Evolutionary conservation across 352 stramenopile genomes (phyloP), one percentile per base, ranked within the genome.

Genomic region (Halophytophthora batemanensis): DNA sequence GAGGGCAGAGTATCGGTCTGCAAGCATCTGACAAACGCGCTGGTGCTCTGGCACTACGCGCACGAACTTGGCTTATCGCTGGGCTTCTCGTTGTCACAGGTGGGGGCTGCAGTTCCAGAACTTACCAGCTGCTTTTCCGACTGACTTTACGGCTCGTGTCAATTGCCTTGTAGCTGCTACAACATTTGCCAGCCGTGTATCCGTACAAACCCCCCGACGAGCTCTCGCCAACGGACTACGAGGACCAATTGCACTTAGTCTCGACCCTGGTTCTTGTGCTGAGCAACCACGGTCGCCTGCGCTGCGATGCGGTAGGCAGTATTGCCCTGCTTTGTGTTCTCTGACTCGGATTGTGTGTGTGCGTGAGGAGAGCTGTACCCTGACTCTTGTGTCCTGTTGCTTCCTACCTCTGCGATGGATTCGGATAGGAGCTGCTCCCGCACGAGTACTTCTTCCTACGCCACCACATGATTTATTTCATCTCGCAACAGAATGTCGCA

Each of bases 381-480:
- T 34, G 21, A n/a, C n/a, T 41, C 19, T 11, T 28, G 6, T 36
- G 15, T 13, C 11, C 28, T 59, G 23, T 60, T 31, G 4, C 25
- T 31, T 13, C 11, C 28, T 59, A 19, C 58, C 8, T 31, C 25
- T 31, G 25, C 25, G 25, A 8, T 8, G 25, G 25, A 31, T 31
- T 31, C 8, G 25, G 25, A 50, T 36, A 91, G 77, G 79, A 96
- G 18, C 69, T 96, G 37, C 71, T 97, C 36, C 84, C 87, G 15
- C 86, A 96, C 58, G 89, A 97, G 62, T 96, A 95, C 46, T 85
- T 82, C n/a, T 96, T 95, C 48, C 63, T 97, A 22, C 78, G 74
- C 5, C 77, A 95, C 55, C 82, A 96, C 47, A 66, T 96, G 36
- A 71, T 88, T 18, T 70, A 82, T 47, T 76, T 90, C 13, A 64